Base-by-base conservation (phyloP, 345 rosid species). In the Eutrema japonicum region DNA sequence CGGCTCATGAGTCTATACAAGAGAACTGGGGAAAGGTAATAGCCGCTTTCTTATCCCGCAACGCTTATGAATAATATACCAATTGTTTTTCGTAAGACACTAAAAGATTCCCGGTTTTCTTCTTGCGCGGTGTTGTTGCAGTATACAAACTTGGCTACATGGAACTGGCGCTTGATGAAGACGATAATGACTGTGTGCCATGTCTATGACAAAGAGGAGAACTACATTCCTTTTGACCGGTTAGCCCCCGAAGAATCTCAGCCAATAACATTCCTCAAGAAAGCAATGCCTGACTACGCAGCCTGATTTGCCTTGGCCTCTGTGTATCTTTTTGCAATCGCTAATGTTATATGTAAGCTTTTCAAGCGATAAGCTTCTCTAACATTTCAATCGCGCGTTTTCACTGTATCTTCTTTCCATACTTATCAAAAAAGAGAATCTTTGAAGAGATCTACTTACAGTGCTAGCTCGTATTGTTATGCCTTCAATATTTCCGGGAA, bases 91-190 rank as follows among this genome's bases (percentile, higher is more conserved):
- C 2, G 12, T 22, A 32, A 71, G 61, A 63, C 49, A 43, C 64
- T 16, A 27, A 43, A 45, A n/a, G 47, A 13, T 53, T 27, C 1
- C 2, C 1, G 7, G 14, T 4, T 26, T 41, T 30, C 37, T 32
- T 61, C 37, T 35, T 68, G 62, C 8, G 2, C 5, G 54, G 37
- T 74, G 46, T 26, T 53, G 51, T 70, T 77, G 67, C 93, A 93
- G 98, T 90, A 90, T 77, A 75, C 90, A 80, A 93, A 88, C 22
- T 87, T 87, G 78, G 96, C 96, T 47, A 78, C 85, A 6, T 88
- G 98, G 96, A 93, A 84, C 72, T 90, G 98, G 98, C 93, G 96
- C 27, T 68, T 93, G 60, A 88, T 90, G 98, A 93, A 87, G 90
- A 87, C 96, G 5, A 93, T 93, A 84, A 75, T 93, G 96, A 93